phyloP scores from a whole-genome alignment of 495 filamentous ascomycete species.

The Talaromyces adpressus region DNA sequence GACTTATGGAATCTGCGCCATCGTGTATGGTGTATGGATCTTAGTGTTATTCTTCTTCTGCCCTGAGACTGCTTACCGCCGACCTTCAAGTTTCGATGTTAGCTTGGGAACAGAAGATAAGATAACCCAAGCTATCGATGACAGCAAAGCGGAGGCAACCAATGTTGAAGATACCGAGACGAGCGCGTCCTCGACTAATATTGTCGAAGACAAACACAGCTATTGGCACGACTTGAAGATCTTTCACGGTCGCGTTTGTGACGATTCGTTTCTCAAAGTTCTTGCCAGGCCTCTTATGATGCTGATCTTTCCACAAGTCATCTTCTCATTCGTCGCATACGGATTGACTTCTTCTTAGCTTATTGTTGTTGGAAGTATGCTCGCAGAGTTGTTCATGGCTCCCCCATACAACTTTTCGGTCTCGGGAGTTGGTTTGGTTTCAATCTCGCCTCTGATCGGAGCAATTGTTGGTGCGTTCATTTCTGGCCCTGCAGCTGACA shows the following conservation, averaged over 20 bases:
- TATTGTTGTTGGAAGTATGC: constrained; percentile 47
- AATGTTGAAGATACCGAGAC: no score
- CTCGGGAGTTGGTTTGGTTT: constrained; percentile 41
- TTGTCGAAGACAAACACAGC: no score
- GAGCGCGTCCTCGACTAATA: no score
- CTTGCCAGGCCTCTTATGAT: constrained; percentile 42
- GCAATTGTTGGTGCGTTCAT: constrained; percentile 42
- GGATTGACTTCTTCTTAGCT: constrained; percentile 46
- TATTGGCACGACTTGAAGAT: no score
- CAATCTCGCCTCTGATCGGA: constrained; percentile 41
- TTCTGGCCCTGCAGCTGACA: constrained; percentile 46
- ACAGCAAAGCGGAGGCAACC: no score
- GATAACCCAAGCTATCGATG: no score
- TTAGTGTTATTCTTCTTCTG: no score
- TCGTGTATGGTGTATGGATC: constrained; percentile 40
- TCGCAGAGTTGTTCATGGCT: constrained; percentile 40
- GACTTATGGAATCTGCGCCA: constrained; percentile 48
- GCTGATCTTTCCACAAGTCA: constrained; percentile 46
- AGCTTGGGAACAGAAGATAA: no score
- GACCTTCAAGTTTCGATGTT: no score
- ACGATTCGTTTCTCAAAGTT: constrained; percentile 13
- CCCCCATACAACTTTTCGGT: constrained; percentile 48
- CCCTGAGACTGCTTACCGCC: no score
- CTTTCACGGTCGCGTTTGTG: no score
- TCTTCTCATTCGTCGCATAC: constrained; percentile 48